Conservation (phyloP, 1,139 yeast species). For the Suhomyces panamericanus region DNA sequence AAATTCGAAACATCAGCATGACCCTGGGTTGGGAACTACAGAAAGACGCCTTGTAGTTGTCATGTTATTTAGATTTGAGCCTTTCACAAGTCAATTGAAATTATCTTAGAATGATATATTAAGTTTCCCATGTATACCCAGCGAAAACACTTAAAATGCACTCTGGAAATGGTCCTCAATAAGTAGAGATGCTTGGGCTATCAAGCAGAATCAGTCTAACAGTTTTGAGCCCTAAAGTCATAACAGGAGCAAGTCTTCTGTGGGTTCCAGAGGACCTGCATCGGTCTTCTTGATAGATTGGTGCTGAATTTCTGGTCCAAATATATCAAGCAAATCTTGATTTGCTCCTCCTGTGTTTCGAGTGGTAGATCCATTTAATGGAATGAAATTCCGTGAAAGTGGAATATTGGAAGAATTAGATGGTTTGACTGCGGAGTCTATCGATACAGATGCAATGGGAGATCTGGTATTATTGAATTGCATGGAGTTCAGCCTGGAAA, state of each 20-base stretch:
- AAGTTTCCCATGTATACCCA: no score
- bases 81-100: no score
- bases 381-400: slow-evolving; percentile 7
- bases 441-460: background rate
- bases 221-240: background rate
- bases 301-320: slow-evolving; percentile 3
- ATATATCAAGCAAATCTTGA: slow-evolving; percentile 11
- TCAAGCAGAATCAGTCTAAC: no score
- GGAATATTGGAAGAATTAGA: background rate
- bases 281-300: background rate
- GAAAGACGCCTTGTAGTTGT: no score
- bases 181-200: no score
- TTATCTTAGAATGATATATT: no score
- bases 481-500: background rate
- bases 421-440: background rate
- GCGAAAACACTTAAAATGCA: no score
- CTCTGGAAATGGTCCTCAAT: no score
- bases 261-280: background rate
- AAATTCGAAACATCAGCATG: no score
- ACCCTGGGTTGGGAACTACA: no score
- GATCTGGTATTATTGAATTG: background rate
- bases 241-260: slow-evolving; percentile 7
- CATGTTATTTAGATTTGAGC: no score
- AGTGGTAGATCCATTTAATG: slow-evolving; percentile 1
- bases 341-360: background rate